Percentiles rank a stretch among this genome's conserved stretches.
These are phyloP conservation scores for Mycosphaerelloides madeirae DNA, from an alignment of 2,329 filamentous ascomycete species.

Conservation along the genomic window DNA sequence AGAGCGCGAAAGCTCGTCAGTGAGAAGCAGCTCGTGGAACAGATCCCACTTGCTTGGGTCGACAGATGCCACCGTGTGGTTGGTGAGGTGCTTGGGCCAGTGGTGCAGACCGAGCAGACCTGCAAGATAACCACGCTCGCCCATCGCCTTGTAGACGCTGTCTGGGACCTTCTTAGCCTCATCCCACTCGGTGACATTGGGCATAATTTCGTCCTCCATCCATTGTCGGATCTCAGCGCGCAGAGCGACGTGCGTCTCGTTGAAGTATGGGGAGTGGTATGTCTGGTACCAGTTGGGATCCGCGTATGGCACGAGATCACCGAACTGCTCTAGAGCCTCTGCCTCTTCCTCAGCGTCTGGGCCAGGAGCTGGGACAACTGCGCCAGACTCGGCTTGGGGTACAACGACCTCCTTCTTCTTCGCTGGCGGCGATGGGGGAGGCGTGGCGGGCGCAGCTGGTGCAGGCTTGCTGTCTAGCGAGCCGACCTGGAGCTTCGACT, in stretches of 20 bases:
- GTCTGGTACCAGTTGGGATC: conserved; percentile 71
- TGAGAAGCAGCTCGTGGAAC: conserved; percentile 95
- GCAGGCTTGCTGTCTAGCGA: conserved; percentile 84
- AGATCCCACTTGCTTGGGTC: conserved; percentile 89
- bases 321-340: conserved; percentile 78
- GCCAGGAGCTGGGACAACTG: conserved; percentile 38
- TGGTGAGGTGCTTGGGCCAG: conserved; percentile 71
- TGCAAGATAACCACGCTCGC: conserved; percentile 85
- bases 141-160: conserved; percentile 92
- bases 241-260: conserved; percentile 85
- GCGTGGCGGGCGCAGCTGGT: conserved; percentile 40
- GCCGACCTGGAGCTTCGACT: conserved; percentile 71
- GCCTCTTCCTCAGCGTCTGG: conserved; percentile 46
- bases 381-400: conserved; percentile 57
- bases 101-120: conserved; percentile 74
- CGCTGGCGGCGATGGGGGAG: conserved; percentile 46
- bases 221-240: conserved; percentile 87
- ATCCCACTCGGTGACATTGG: conserved; percentile 92
- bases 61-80: conserved; percentile 70
- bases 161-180: conserved; percentile 87
- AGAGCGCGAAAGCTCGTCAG: conserved; percentile 84
- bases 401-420: conserved; percentile 49
- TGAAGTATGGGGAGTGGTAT: conserved; percentile 95
- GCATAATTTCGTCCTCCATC: conserved; percentile 85
- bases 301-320: conserved; percentile 81